These are phyloP conservation scores for Citrus australasica DNA, from an alignment of 345 rosid genomes.

Conservation along the genomic window DNA sequence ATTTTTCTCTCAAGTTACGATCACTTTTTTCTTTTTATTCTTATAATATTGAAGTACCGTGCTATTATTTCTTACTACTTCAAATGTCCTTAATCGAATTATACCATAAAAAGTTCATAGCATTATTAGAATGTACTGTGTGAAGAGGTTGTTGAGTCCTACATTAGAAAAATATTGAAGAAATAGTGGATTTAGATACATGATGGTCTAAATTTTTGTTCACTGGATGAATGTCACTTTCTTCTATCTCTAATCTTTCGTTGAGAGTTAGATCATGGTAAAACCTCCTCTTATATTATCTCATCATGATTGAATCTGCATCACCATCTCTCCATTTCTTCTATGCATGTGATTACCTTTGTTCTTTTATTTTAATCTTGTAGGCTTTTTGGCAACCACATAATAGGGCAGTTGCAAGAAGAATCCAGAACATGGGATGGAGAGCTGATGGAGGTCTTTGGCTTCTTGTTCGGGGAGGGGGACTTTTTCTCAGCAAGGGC, in stretches of 20 bases:
- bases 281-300: background rate
- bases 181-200: background rate
- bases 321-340: background rate
- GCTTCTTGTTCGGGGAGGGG: slow-evolving; percentile 98
- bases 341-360: background rate
- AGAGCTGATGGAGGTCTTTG: slow-evolving; percentile 98
- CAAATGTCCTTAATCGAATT: background rate
- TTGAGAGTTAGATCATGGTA: background rate
- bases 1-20: background rate
- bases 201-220: background rate
- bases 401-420: slow-evolving; percentile 93
- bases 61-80: background rate
- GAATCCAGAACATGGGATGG: slow-evolving; percentile 99
- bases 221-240: background rate
- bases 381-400: slow-evolving; percentile 98
- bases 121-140: background rate
- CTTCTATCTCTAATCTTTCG: background rate
- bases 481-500: slow-evolving; percentile 96
- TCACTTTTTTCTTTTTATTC: background rate
- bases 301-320: background rate
- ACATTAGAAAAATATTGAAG: background rate
- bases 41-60: background rate
- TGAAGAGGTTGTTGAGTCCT: background rate
- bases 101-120: background rate
- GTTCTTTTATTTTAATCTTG: background rate